These are phyloP conservation scores for Phialocephala subalpina DNA, from an alignment of 2,329 filamentous ascomycete genomes.

Conservation along the genomic window DNA sequence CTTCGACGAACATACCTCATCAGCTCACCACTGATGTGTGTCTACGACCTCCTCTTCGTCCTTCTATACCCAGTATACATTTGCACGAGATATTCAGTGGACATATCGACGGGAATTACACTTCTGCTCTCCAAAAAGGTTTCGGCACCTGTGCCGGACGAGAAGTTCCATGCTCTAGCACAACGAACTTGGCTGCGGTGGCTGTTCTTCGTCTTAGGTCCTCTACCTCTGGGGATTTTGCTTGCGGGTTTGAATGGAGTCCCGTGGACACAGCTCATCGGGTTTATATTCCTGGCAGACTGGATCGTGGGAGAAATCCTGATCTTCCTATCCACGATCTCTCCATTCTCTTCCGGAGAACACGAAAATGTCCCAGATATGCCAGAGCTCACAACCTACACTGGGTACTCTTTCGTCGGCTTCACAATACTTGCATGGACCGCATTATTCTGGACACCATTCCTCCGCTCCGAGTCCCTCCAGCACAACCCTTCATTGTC, in stretches of 20 bases:
- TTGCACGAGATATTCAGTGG: neutral
- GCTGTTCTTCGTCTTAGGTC: neutral
- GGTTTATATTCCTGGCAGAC: neutral
- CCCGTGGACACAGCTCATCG: neutral
- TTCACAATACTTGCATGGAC: conserved; percentile 1
- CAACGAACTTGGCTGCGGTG: neutral
- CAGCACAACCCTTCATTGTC: neutral
- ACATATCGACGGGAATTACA: conserved; percentile 1
- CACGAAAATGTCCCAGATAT: conserved; percentile 1
- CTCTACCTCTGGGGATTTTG: neutral
- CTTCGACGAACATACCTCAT: conserved; percentile 5
- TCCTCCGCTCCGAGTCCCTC: neutral
- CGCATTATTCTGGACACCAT: neutral
- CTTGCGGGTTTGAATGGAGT: neutral
- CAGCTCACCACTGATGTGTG: conserved; percentile 1
- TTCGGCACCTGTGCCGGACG: neutral
- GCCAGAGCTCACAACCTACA: neutral
- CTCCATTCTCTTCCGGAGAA: neutral
- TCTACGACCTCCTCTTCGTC: conserved; percentile 7
- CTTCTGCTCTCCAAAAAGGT: neutral
- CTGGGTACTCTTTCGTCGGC: conserved; percentile 1
- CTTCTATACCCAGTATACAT: conserved; percentile 1
- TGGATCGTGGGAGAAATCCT: neutral
- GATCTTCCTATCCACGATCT: neutral
- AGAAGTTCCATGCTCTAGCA: conserved; percentile 1